Base-by-base conservation (phyloP, 1,284 basidiomycete species). In the Hemileia vastatrix region DNA sequence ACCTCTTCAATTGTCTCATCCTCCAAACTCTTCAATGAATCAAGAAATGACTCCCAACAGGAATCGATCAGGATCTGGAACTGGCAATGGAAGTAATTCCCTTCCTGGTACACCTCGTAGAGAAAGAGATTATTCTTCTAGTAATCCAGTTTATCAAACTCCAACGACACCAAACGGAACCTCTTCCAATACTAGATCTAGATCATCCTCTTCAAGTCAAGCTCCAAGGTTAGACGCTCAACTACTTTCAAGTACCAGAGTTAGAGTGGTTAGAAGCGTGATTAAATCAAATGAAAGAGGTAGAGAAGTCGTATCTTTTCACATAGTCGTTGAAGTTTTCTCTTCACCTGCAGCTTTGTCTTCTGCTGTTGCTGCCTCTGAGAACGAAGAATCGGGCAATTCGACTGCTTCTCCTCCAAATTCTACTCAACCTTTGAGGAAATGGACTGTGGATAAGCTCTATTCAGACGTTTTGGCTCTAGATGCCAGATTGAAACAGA, bases 381-480 rank as follows among this genome's bases (percentile, higher is more conserved):
- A 32, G 13, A 9, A 9, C 8, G 48, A 50, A 50, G 31, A 9
- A 9, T 50, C 23, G 9, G 8, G 9, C 8, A 64, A 61, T 24
- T 65, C 65, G 45, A 59, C 56, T 31, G 65, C 68, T 21, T 49
- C 65, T 6, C 64, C 66, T 3, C 67, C 69, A 6, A 65, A 64
- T 5, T 67, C 66, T 3, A 32, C 11, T 31, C 13, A 57, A 47
- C 55, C 57, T 18, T 44, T 19, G 23, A 36, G 24, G 40, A 57
- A 32, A 40, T 72, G 71, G 71, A 68, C 62, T 19, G 53, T 72
- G 49, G 71, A 72, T 53, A 72, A 72, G 68, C 67, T 65, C 40
- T 68, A 70, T 61, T 63, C 58, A 57, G 69, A 72, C 51, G 66
- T 72, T 18, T 51, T 68, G 18, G 67, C 64, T 6, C 65, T 72